Base-by-base conservation (phyloP, 495 filamentous ascomycete species). In the Diplogelasinospora grovesii region DNA sequence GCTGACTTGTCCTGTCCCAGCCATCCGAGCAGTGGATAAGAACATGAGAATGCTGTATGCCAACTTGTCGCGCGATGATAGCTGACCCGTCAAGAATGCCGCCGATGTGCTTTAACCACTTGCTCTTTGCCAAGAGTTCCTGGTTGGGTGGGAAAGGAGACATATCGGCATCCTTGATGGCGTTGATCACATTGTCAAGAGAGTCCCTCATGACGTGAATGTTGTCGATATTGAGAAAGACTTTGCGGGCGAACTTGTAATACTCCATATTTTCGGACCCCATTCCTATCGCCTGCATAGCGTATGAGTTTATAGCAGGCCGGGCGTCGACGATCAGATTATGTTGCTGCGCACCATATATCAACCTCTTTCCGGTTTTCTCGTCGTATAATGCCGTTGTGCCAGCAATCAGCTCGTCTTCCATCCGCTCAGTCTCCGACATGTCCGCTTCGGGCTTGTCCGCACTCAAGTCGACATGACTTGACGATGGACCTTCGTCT, bases 201-300 rank as follows among this genome's bases (percentile, higher is more conserved):
- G 90, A 96, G 35, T 88, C 83, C 42, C 92, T 74, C 92, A 99
- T 99, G 40, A 96, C 90, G 57, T 99, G 92, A 44, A 99, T 97
- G 49, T 99, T 99, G 57, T 94, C 92, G 54, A 99, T 99, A 31
- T 89, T 89, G n/a, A 99, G 72, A 52, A 92, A 96, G 0, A 82
- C 85, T 56, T 95, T 95, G 27, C 85, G 87, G 21, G 86, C 86
- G 53, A 86, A 89, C 36, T 80, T 83, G 60, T 99, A 99, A 59
- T 96, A 85, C 36, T 95, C 89, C 87, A 97, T 95, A 49, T 96
- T 96, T 57, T 99, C 92, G 0, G 88, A 95, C 3, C 92, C 92
- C 50, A 88, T 78, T 2, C 92, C 92, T 48, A 92, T 82, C 7
- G 86, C 86, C 63, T 96, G 89, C 86, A 95, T 99, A 9, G 89